Conservation (phyloP, 2,329 filamentous ascomycete genomes). For the Biscogniauxia marginata region DNA sequence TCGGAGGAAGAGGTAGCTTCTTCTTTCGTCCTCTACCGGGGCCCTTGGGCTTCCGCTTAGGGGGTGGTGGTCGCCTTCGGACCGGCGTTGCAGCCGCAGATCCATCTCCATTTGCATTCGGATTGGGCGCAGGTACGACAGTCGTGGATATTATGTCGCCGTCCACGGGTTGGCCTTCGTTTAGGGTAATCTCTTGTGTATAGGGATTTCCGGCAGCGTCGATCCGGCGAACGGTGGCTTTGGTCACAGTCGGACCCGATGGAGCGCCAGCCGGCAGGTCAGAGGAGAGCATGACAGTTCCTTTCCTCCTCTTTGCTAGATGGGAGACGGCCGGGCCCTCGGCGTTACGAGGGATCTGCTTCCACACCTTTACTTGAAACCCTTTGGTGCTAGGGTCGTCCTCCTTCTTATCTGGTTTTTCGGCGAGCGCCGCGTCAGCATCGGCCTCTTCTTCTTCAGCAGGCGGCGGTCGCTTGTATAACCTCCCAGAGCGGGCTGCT, state of each 20-base stretch:
- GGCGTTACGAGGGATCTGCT: conserved; percentile 58
- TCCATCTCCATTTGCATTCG: conserved; percentile 56
- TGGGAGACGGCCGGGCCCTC: conserved; percentile 53
- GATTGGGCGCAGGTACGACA: conserved; percentile 50
- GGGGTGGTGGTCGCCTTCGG: conserved; percentile 68
- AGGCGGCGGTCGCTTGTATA: conserved; percentile 70
- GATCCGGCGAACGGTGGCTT: conserved; percentile 74
- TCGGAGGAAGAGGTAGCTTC: conserved; percentile 49
- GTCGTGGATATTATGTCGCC: conserved; percentile 73
- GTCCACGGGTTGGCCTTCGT: conserved; percentile 75
- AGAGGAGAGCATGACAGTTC: conserved; percentile 56
- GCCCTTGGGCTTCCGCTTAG: conserved; percentile 78
- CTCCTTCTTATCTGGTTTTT: conserved; percentile 61
- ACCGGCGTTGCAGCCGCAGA: conserved; percentile 43
- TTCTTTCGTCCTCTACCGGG: conserved; percentile 78
- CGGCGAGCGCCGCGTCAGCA: conserved; percentile 41
- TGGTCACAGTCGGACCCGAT: conserved; percentile 61
- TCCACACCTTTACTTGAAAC: conserved; percentile 60
- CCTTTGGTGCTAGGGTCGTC: conserved; percentile 56
- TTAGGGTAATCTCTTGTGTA: conserved; percentile 79
- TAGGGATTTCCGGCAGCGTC: conserved; percentile 80
- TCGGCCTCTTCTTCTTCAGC: conserved; percentile 60
- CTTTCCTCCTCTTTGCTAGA: conserved; percentile 61
- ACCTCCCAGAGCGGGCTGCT: conserved; percentile 72
- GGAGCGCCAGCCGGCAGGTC: conserved; percentile 46